These are phyloP conservation scores for Schizosaccharomyces lindneri DNA, from an alignment of 805 yeast species.

Conservation along the genomic window DNA sequence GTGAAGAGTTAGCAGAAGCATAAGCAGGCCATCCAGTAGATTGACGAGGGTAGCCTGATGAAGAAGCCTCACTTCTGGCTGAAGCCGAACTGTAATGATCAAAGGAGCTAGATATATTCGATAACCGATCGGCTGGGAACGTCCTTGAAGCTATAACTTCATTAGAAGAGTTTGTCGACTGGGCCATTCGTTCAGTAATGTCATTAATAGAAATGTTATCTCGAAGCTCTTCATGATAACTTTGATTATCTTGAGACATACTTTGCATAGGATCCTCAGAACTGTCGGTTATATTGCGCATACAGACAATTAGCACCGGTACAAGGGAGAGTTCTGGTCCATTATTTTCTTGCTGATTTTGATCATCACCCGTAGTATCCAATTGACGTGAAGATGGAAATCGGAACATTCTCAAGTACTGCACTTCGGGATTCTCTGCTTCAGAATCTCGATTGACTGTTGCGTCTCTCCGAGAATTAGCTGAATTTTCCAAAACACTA, in stretches of 20 bases:
- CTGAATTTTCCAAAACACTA: background rate
- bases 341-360: background rate
- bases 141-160: background rate
- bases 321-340: background rate
- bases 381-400: background rate
- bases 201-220: background rate
- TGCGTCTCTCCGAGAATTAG: background rate
- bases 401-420: background rate
- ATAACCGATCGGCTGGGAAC: no score
- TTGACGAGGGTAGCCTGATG: background rate
- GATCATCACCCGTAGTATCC: background rate
- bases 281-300: background rate
- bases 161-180: background rate
- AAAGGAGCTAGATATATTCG: no score
- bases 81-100: background rate
- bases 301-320: background rate
- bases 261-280: background rate
- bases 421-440: conserved; percentile 1
- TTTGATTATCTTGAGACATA: background rate
- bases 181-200: background rate
- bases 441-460: background rate
- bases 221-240: background rate
- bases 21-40: no score
- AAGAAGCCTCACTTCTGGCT: background rate
- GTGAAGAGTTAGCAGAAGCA: background rate